phyloP scores from a whole-genome alignment of 768 basidiomycete species.

The Leccinum arenicola region DNA sequence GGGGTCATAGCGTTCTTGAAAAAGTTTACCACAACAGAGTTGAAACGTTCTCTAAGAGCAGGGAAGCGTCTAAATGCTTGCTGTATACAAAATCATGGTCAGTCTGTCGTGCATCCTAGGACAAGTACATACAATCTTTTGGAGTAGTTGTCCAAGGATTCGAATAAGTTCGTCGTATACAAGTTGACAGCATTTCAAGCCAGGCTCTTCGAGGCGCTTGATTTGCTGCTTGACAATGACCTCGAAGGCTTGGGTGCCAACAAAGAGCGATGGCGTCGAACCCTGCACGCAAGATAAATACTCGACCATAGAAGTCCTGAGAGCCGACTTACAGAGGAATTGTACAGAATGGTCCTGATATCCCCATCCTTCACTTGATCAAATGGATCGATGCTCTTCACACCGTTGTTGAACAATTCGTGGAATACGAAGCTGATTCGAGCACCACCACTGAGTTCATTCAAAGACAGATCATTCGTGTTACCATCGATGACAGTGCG shows the following conservation, averaged over 20 bases:
- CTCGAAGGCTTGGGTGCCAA: conserved; percentile 96
- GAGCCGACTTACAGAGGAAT: conserved; percentile 78
- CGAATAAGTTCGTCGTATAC: conserved; percentile 98
- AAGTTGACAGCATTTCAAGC: conserved; percentile 89
- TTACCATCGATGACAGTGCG: conserved; percentile 96
- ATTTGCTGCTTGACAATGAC: conserved; percentile 99
- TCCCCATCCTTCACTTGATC: conserved; percentile 99
- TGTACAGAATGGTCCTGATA: conserved; percentile 93
- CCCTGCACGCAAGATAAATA: conserved; percentile 48
- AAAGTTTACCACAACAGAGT: conserved; percentile 92
- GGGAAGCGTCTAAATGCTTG: conserved; percentile 96
- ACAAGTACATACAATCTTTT: conserved; percentile 71
- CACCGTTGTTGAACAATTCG: conserved; percentile 95
- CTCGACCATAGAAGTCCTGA: background rate
- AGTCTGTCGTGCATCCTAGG: background rate
- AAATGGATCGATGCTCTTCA: conserved; percentile 95
- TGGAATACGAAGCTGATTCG: conserved; percentile 99
- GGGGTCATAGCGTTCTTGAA: conserved; percentile 94
- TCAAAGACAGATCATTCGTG: conserved; percentile 91
- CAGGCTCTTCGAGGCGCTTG: conserved; percentile 91
- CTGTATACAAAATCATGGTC: conserved; percentile 39
- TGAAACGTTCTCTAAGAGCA: conserved; percentile 95
- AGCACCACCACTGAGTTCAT: conserved; percentile 98
- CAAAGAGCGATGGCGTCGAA: conserved; percentile 93
- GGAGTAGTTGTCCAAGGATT: conserved; percentile 88